These are phyloP conservation scores for Vitis cinerea DNA, from an alignment of 164 flowering plant genomes.

Conservation along the genomic window DNA sequence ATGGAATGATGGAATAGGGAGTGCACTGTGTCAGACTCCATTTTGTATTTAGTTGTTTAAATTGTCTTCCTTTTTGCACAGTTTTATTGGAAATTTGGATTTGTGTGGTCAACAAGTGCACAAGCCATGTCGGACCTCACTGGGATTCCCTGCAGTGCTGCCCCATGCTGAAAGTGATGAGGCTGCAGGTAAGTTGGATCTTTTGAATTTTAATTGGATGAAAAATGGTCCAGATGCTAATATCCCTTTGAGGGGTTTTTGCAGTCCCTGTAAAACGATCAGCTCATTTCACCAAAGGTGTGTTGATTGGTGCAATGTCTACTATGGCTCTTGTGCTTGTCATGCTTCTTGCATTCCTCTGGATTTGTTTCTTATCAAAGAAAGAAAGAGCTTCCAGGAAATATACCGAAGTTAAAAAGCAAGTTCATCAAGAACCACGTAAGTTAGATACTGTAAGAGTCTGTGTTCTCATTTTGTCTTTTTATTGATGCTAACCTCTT, in stretches of 20 bases:
- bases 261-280: conserved; percentile 61
- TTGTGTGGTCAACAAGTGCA: conserved; percentile 88
- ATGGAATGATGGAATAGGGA: too few relatives aligned
- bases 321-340: conserved; percentile 54
- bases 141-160: conserved; percentile 89
- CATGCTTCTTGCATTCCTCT: conserved; percentile 61
- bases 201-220: not conserved
- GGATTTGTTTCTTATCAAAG: conserved; percentile 66
- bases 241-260: not conserved
- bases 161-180: conserved; percentile 74
- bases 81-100: conserved; percentile 87
- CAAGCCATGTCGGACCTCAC: conserved; percentile 72
- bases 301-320: conserved; percentile 77
- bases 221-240: not conserved
- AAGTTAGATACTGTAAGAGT: conserved; percentile 5
- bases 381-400: conserved; percentile 70
- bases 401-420: conserved; percentile 82
- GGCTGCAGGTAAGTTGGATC: conserved; percentile 48
- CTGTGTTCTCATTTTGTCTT: not conserved
- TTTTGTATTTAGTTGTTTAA: not conserved
- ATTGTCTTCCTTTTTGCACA: conserved; percentile 11
- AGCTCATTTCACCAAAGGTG: conserved; percentile 66
- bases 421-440: conserved; percentile 59
- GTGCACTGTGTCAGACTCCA: not conserved
- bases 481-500: not conserved